phyloP scores from a whole-genome alignment of 2,329 filamentous ascomycete species.

The Ceratocystis huliohia region DNA sequence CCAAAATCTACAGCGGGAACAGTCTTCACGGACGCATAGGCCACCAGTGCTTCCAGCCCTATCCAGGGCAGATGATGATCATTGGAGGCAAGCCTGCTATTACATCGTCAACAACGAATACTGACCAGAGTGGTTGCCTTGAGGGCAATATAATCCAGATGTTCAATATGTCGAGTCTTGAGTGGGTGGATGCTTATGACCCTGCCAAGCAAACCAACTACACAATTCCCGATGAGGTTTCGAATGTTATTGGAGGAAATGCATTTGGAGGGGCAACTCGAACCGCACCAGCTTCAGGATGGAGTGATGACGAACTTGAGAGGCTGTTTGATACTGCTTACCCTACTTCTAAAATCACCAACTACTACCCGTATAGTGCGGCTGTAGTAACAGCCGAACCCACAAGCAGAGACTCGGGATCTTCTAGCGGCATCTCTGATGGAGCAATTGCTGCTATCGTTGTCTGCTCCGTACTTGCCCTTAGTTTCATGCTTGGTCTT shows the following conservation, averaged over 20 bases:
- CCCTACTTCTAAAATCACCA: conserved; percentile 41
- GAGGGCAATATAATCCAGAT: conserved; percentile 44
- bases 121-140: conserved; percentile 32
- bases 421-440: conserved; percentile 2
- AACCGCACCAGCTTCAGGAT: conserved; percentile 48
- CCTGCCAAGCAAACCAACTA: conserved; percentile 53
- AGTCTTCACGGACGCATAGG: conserved; percentile 49
- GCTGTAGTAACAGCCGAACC: conserved; percentile 18
- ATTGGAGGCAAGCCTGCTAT: conserved; percentile 51
- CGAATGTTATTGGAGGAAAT: conserved; percentile 54
- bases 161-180: conserved; percentile 58
- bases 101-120: conserved; percentile 24
- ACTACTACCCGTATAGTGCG: conserved; percentile 47
- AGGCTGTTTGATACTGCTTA: conserved; percentile 45
- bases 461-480: conserved; percentile 43
- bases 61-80: conserved; percentile 69
- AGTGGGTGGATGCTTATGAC: conserved; percentile 60
- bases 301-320: conserved; percentile 37
- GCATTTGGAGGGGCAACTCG: conserved; percentile 55
- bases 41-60: conserved; percentile 62
- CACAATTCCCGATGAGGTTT: conserved; percentile 51
- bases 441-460: conserved; percentile 44
- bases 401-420: neutral
- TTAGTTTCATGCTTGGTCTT: conserved; percentile 39
- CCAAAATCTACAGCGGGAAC: conserved; percentile 38